Conservation (phyloP, 495 filamentous ascomycete species). For the Penicillium robsamsonii region DNA sequence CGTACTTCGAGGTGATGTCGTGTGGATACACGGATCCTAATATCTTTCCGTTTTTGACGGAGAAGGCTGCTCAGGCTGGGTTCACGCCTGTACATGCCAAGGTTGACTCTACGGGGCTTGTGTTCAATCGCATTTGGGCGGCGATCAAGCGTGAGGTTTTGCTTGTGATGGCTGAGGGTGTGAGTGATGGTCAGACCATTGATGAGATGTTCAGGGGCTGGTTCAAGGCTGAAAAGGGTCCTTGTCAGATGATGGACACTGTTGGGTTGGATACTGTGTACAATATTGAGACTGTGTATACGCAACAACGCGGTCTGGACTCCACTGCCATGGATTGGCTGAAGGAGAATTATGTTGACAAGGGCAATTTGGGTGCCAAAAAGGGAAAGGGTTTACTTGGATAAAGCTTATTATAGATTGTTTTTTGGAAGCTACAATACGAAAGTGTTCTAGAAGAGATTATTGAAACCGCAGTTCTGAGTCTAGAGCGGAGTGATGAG, state of each 20-base stretch:
- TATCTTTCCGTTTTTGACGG: conserved; percentile 44
- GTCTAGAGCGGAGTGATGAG: neutral
- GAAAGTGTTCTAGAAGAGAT: neutral
- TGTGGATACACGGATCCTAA: conserved; percentile 41
- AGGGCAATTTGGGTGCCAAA: conserved; percentile 45
- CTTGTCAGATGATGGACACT: conserved; percentile 49
- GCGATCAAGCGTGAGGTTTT: conserved; percentile 50
- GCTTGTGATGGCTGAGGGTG: conserved; percentile 44
- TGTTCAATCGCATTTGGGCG: conserved; percentile 53
- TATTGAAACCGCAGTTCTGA: neutral
- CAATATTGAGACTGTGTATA: conserved; percentile 37
- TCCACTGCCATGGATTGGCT: conserved; percentile 32
- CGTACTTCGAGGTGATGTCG: conserved; percentile 50
- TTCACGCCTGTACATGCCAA: conserved; percentile 42
- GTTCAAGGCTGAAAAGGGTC: conserved; percentile 44
- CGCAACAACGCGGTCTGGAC: conserved; percentile 25
- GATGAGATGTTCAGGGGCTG: conserved; percentile 47
- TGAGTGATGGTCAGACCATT: conserved; percentile 38
- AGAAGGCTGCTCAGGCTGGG: conserved; percentile 38
- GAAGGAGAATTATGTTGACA: conserved; percentile 35
- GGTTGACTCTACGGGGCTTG: conserved; percentile 48
- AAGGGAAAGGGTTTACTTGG: conserved; percentile 20
- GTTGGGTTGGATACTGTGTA: conserved; percentile 48
- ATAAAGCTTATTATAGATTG: neutral
- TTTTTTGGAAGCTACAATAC: neutral